Conservation (phyloP, 192 early-diverging fungal species). For the Allomyces arbusculus region DNA sequence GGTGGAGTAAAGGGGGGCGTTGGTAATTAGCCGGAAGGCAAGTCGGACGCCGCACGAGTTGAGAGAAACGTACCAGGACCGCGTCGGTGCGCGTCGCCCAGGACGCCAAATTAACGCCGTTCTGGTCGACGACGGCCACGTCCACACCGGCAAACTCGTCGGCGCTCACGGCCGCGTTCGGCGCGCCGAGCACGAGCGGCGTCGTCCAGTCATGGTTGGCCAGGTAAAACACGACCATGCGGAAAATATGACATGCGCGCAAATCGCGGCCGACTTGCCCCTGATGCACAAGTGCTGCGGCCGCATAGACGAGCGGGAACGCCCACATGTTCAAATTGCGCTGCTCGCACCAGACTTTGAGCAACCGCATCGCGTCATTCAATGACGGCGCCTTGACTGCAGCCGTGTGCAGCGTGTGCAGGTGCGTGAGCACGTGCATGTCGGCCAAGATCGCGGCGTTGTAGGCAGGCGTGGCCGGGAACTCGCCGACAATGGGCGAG, state of each 20-base stretch:
- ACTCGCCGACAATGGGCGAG: neutral
- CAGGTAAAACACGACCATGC: neutral
- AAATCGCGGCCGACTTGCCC: neutral
- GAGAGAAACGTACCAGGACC: neutral
- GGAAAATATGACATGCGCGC: neutral
- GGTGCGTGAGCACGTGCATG: slow-evolving; percentile 44
- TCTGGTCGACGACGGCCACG: neutral
- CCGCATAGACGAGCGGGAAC: neutral
- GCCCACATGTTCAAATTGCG: slow-evolving; percentile 20
- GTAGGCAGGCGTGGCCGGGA: slow-evolving; percentile 68
- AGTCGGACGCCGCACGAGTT: too few species aligned
- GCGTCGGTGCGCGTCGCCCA: neutral
- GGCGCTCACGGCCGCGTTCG: neutral
- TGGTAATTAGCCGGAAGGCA: too few species aligned
- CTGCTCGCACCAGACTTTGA: slow-evolving; percentile 72
- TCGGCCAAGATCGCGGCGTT: slow-evolving; percentile 68
- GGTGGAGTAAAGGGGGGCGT: too few species aligned
- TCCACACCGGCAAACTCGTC: neutral
- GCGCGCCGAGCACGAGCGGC: neutral
- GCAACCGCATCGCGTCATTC: slow-evolving; percentile 53
- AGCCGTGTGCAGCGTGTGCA: slow-evolving; percentile 59
- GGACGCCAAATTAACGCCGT: neutral
- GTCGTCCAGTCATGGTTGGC: neutral
- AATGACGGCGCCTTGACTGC: slow-evolving; percentile 50
- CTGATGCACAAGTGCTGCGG: neutral